These are phyloP conservation scores for Fusarium bulbicola DNA, from an alignment of 2,329 filamentous ascomycete genomes.

Conservation along the genomic window DNA sequence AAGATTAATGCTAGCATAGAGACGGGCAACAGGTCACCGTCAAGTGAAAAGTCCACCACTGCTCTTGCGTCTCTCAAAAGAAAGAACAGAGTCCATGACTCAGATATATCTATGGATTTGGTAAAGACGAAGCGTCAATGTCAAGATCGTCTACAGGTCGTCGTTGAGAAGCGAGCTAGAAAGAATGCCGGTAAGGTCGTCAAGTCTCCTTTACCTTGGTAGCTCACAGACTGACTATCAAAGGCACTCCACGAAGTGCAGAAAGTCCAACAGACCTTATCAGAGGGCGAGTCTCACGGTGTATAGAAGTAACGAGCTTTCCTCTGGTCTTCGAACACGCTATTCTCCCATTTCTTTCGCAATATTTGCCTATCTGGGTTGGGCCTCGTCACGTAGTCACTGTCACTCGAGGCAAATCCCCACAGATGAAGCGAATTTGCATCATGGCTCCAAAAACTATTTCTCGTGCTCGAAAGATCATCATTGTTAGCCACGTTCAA, in stretches of 20 bases:
- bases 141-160: conserved; percentile 46
- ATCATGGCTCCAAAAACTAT: conserved; percentile 51
- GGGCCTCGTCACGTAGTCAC: conserved; percentile 52
- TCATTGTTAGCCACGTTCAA: conserved; percentile 52
- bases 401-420: conserved; percentile 49
- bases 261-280: conserved; percentile 47
- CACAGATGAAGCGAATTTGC: conserved; percentile 49
- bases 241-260: conserved; percentile 42
- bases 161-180: conserved; percentile 48
- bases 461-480: conserved; percentile 49
- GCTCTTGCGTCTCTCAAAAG: conserved; percentile 25
- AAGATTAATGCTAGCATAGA: not conserved
- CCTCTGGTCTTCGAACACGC: conserved; percentile 55
- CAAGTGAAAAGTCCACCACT: not conserved
- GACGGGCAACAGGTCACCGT: not conserved
- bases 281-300: conserved; percentile 40
- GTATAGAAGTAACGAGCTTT: conserved; percentile 50
- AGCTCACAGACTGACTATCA: conserved; percentile 11
- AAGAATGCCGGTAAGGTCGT: conserved; percentile 40
- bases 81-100: conserved; percentile 3
- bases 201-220: not conserved
- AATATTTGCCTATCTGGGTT: conserved; percentile 54
- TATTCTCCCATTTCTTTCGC: conserved; percentile 54
- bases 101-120: conserved; percentile 36
- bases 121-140: conserved; percentile 48